Evolutionary conservation across 1,139 yeast genomes (phyloP).

Genomic region (Blastobotrys malaysiensis): DNA sequence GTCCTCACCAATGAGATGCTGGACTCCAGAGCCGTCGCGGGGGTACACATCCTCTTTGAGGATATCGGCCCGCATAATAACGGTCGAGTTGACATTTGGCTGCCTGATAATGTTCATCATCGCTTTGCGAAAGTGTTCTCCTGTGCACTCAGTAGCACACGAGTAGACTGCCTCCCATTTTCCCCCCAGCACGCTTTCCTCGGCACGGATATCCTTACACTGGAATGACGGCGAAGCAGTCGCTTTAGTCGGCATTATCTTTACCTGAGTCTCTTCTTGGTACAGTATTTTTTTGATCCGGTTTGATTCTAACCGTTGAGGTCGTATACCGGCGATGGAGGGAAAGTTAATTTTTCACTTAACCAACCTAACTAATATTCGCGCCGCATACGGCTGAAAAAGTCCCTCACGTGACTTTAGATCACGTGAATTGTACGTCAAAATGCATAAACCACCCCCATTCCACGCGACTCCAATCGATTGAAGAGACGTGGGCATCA

Average conservation of each 20-base stretch:
- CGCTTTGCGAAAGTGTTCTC: constrained; percentile 59
- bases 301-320: too few relatives aligned
- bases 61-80: constrained; percentile 83
- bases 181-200: constrained; percentile 50
- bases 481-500: not conserved
- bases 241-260: not conserved
- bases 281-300: too few relatives aligned
- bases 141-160: constrained; percentile 32
- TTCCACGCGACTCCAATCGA: not conserved
- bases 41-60: constrained; percentile 41
- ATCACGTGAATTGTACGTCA: not conserved
- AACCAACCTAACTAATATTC: not conserved
- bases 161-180: constrained; percentile 48
- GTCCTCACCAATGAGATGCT: constrained; percentile 3
- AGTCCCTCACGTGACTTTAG: not conserved
- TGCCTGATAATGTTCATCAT: constrained; percentile 76
- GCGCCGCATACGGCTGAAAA: not conserved
- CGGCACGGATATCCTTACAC: constrained; percentile 25
- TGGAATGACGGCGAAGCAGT: constrained; percentile 4
- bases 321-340: not conserved
- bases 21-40: constrained; percentile 3
- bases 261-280: not conserved
- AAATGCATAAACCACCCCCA: not conserved
- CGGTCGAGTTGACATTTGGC: constrained; percentile 91
- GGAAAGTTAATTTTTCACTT: not conserved